Percentiles rank a stretch among this genome's conserved stretches.
Evolutionary conservation across 352 stramenopile genomes (phyloP).

Genomic region (Pythium oligandrum): DNA sequence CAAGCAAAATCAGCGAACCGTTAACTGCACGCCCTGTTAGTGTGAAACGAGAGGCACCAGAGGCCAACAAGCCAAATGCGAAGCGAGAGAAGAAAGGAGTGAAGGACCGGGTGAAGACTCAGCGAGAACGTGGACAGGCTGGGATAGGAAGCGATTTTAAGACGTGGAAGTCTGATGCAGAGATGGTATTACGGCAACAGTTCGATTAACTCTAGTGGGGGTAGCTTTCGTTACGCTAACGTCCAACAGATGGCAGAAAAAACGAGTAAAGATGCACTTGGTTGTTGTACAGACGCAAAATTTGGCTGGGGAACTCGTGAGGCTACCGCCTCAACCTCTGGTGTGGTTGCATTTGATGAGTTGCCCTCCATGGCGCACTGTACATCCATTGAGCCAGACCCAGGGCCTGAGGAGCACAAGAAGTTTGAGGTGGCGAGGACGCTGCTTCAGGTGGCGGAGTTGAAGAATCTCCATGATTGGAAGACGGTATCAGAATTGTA

Average conservation of each 20-base stretch:
- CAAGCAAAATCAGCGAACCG: no score
- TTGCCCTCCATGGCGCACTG: no score
- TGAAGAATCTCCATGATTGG: no score
- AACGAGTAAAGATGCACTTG: neutral
- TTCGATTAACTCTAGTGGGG: conserved; percentile 43
- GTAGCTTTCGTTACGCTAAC: neutral
- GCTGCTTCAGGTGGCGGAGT: no score
- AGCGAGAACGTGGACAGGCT: conserved; percentile 63
- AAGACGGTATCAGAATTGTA: neutral
- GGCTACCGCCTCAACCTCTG: no score
- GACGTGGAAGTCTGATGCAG: conserved; percentile 70
- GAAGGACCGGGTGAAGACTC: conserved; percentile 73
- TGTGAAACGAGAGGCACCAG: neutral
- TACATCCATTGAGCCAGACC: no score
- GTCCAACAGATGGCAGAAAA: neutral
- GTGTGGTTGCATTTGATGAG: no score
- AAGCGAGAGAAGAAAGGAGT: conserved; percentile 16
- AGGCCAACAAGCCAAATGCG: conserved; percentile 5
- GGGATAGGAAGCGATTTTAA: conserved; percentile 76
- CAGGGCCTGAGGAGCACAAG: no score
- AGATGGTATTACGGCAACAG: conserved; percentile 76
- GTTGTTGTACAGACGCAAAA: no score
- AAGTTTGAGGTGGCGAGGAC: no score
- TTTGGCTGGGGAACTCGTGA: no score
- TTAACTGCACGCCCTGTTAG: no score